Conservation (phyloP, 176 grass and related monocot species). For the Ampelocalamus luodianensis region DNA sequence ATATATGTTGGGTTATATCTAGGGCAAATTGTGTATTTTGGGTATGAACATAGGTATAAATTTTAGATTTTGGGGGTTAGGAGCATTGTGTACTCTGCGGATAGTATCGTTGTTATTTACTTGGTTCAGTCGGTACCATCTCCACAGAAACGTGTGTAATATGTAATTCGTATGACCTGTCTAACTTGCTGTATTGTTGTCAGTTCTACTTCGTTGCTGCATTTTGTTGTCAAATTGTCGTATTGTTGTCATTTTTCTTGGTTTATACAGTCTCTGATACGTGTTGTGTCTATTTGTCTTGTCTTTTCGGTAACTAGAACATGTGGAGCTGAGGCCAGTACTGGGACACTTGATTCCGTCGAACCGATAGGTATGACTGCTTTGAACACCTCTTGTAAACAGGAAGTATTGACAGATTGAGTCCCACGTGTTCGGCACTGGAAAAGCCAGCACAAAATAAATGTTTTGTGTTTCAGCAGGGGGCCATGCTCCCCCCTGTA, state of each 20-base stretch:
- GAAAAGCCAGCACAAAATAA: neutral
- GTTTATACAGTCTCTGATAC: conserved; percentile 59
- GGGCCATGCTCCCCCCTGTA: too few species aligned
- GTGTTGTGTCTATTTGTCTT: conserved; percentile 54
- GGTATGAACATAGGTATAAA: neutral
- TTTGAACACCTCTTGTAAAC: conserved; percentile 46
- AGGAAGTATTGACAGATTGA: conserved; percentile 31
- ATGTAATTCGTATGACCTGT: neutral
- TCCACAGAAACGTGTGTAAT: conserved; percentile 45
- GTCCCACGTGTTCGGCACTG: neutral
- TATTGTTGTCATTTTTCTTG: conserved; percentile 35
- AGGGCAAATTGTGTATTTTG: neutral
- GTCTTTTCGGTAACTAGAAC: conserved; percentile 62
- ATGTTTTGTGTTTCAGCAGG: too few species aligned
- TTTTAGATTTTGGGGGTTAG: neutral
- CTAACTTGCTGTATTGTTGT: neutral
- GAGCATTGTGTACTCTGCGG: neutral
- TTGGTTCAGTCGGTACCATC: conserved; percentile 3
- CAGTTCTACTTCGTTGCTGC: neutral
- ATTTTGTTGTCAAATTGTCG: conserved; percentile 31
- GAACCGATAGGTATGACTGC: conserved; percentile 59
- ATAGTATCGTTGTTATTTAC: neutral
- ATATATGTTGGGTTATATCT: neutral
- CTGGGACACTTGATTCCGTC: conserved; percentile 49
- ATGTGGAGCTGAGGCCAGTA: conserved; percentile 52